Conservation (phyloP, 2,329 filamentous ascomycete genomes). For the Celoporthe dispersa region DNA sequence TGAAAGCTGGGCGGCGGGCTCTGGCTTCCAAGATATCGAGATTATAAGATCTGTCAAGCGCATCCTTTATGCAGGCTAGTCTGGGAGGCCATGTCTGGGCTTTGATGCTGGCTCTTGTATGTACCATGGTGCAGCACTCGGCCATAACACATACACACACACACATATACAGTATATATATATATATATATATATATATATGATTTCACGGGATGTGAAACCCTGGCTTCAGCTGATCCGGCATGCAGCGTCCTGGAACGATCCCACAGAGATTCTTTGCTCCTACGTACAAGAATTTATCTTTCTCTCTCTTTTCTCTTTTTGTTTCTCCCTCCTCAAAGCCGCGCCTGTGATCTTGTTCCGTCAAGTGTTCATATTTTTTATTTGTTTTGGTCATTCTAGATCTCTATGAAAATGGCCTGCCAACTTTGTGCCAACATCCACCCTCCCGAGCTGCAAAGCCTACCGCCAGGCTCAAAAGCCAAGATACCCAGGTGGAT, state of each 20-base stretch:
- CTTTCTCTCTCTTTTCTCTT: neutral
- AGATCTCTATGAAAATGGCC: neutral
- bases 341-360: neutral
- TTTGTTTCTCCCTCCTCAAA: neutral
- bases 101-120: neutral
- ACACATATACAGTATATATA: too few species aligned
- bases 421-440: conserved; percentile 15
- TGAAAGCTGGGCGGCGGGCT: too few species aligned
- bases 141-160: too few species aligned
- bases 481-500: conserved; percentile 9
- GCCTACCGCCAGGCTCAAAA: conserved; percentile 8
- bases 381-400: too few species aligned
- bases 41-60: too few species aligned
- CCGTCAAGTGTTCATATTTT: neutral
- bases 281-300: neutral
- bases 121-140: too few species aligned
- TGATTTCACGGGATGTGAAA: neutral
- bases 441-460: conserved; percentile 10
- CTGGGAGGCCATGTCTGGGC: neutral
- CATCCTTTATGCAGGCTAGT: too few species aligned
- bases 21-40: too few species aligned
- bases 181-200: neutral
- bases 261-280: neutral
- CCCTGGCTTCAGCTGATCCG: neutral
- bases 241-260: neutral